These are phyloP conservation scores for Cladosporium velox DNA, from an alignment of 2,329 filamentous ascomycete genomes.

Conservation along the genomic window DNA sequence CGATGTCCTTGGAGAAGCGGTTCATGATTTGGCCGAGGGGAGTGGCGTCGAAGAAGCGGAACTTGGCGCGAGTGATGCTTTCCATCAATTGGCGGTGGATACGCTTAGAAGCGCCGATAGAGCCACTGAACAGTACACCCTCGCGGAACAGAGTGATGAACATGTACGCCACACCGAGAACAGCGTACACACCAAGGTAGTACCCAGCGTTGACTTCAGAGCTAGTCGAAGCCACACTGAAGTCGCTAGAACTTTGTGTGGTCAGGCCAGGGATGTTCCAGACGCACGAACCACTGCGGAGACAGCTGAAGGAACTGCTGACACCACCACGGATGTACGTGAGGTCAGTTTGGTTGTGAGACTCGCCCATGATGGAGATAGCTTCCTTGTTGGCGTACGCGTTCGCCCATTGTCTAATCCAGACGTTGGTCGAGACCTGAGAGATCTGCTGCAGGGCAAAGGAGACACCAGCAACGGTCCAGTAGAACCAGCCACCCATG, in stretches of 20 bases:
- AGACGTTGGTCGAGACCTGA: conserved; percentile 84
- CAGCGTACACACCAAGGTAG: conserved; percentile 80
- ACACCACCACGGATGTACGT: conserved; percentile 46
- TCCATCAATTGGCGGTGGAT: conserved; percentile 79
- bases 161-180: conserved; percentile 76
- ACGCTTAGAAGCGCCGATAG: conserved; percentile 80
- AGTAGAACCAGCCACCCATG: conserved; percentile 98
- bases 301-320: conserved; percentile 48
- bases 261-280: conserved; percentile 44
- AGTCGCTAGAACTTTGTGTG: conserved; percentile 3
- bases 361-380: conserved; percentile 35
- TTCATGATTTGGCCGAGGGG: conserved; percentile 97
- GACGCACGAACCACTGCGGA: conserved; percentile 54
- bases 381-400: conserved; percentile 65
- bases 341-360: conserved; percentile 42
- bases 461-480: conserved; percentile 71
- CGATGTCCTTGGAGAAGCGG: conserved; percentile 95
- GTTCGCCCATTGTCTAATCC: conserved; percentile 95
- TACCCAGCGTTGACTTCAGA: conserved; percentile 75
- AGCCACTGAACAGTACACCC: conserved; percentile 87
- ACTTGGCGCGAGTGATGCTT: conserved; percentile 82
- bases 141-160: conserved; percentile 81
- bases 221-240: conserved; percentile 4
- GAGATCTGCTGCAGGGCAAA: conserved; percentile 83
- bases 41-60: conserved; percentile 97